Conservation (phyloP, 192 early-diverging fungal species). For the Irineochytrium annulatum region DNA sequence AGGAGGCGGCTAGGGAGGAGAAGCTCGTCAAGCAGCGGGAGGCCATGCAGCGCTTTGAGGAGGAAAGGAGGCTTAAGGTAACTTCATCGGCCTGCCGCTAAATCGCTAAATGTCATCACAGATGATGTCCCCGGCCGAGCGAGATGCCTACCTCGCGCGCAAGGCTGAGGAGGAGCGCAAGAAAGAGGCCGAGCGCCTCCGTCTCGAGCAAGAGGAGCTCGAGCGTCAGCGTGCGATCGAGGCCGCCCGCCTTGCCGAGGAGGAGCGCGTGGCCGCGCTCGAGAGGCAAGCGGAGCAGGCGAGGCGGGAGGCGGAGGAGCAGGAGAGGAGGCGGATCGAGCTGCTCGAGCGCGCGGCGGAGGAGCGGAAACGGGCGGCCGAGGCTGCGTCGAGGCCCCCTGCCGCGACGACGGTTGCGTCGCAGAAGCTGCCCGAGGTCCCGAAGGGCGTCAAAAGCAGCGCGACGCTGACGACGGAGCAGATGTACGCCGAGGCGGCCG, state of each 20-base stretch:
- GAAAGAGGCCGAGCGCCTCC: conserved; percentile 4
- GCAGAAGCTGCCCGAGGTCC: not conserved
- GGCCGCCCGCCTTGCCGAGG: not conserved
- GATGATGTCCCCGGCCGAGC: conserved; percentile 6
- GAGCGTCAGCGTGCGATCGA: too few species aligned
- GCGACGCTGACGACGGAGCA: not conserved
- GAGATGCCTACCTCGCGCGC: conserved; percentile 2
- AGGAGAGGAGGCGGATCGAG: not conserved
- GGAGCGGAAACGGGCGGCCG: not conserved
- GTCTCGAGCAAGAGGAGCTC: too few species aligned
- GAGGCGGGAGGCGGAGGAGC: not conserved
- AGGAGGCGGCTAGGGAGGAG: conserved; percentile 7
- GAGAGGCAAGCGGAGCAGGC: not conserved
- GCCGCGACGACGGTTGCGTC: not conserved
- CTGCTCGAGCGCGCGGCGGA: not conserved
- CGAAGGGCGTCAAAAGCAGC: not conserved
- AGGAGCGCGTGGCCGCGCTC: not conserved
- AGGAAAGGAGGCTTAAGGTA: conserved; percentile 5
- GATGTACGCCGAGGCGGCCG: not conserved
- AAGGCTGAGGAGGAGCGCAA: conserved; percentile 4
- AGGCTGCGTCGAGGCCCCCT: not conserved
- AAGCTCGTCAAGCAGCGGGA: not conserved
- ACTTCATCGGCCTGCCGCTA: not conserved
- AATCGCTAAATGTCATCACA: not conserved
- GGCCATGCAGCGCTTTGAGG: conserved; percentile 8